Evolutionary conservation across 2,329 filamentous ascomycete species (phyloP).

Genomic region (Aphanoascus verrucosus): DNA sequence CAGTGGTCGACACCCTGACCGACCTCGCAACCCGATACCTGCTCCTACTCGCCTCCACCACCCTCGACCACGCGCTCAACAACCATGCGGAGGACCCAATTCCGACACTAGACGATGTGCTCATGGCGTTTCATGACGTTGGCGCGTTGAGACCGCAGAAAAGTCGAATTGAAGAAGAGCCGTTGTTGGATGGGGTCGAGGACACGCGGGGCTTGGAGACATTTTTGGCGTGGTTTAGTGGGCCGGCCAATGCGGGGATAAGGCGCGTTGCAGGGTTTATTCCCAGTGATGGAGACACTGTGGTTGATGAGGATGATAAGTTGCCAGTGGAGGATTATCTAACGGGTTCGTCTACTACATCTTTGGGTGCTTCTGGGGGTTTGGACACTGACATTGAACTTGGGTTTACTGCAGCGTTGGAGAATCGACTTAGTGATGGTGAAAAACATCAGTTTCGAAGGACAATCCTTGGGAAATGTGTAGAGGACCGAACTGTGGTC

Average conservation of each 20-base stretch:
- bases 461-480: conserved; percentile 65
- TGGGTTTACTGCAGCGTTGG: conserved; percentile 48
- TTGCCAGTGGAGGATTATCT: conserved; percentile 60
- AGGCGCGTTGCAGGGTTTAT: conserved; percentile 67
- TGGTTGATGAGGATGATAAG: conserved; percentile 40
- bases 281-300: conserved; percentile 42
- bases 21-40: conserved; percentile 79
- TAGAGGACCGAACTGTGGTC: conserved; percentile 59
- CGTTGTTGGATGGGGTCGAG: conserved; percentile 55
- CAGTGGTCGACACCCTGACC: conserved; percentile 76
- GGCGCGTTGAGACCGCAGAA: conserved; percentile 63
- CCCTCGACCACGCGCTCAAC: conserved; percentile 59
- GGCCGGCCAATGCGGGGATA: conserved; percentile 67
- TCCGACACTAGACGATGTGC: conserved; percentile 63
- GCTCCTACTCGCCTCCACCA: conserved; percentile 58
- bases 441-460: conserved; percentile 79
- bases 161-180: conserved; percentile 54
- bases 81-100: conserved; percentile 54
- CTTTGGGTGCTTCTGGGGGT: conserved; percentile 8
- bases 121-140: conserved; percentile 72
- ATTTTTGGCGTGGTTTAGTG: conserved; percentile 72
- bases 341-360: conserved; percentile 43
- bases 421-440: conserved; percentile 85
- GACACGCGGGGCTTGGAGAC: conserved; percentile 66
- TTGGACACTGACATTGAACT: background rate